Evolutionary conservation across 805 yeast genomes (phyloP).

Genomic region (Debaryomyces hansenii): DNA sequence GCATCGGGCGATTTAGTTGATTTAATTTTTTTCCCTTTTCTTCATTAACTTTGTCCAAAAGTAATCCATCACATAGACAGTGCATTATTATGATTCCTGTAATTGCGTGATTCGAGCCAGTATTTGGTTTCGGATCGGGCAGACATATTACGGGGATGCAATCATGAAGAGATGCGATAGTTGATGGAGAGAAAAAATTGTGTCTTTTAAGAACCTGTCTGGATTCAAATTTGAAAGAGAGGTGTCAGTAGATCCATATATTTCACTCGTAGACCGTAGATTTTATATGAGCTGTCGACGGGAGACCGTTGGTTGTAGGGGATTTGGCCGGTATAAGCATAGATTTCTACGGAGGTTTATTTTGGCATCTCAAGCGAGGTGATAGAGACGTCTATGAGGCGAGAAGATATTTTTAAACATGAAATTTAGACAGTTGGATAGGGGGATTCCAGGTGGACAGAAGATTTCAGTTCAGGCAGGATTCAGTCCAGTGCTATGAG

Average conservation of each 20-base stretch:
- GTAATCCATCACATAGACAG: constrained; percentile 71
- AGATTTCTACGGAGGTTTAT: too few species aligned
- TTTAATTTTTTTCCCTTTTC: constrained; percentile 11
- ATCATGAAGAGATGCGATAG: constrained; percentile 42
- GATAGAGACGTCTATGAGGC: too few species aligned
- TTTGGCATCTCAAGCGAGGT: too few species aligned
- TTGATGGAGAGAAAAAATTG: constrained; percentile 46
- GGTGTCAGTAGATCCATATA: constrained; percentile 52
- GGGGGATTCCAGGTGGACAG: too few species aligned
- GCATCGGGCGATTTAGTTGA: neutral
- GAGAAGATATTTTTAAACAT: too few species aligned
- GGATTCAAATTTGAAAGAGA: constrained; percentile 48
- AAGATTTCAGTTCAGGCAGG: too few species aligned
- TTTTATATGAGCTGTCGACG: too few species aligned
- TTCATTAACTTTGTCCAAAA: constrained; percentile 63
- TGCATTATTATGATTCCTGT: constrained; percentile 43
- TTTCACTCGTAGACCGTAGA: constrained; percentile 5
- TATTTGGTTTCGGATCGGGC: constrained; percentile 23
- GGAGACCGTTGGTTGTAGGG: too few species aligned
- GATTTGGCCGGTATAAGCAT: too few species aligned
- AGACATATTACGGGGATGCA: constrained; percentile 11
- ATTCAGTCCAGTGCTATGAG: too few species aligned
- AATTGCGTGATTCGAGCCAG: constrained; percentile 21
- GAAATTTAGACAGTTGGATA: too few species aligned
- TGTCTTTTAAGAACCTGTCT: constrained; percentile 51